Conservation (phyloP, 2,329 filamentous ascomycete genomes). For the Trichoderma cornu-damae region DNA sequence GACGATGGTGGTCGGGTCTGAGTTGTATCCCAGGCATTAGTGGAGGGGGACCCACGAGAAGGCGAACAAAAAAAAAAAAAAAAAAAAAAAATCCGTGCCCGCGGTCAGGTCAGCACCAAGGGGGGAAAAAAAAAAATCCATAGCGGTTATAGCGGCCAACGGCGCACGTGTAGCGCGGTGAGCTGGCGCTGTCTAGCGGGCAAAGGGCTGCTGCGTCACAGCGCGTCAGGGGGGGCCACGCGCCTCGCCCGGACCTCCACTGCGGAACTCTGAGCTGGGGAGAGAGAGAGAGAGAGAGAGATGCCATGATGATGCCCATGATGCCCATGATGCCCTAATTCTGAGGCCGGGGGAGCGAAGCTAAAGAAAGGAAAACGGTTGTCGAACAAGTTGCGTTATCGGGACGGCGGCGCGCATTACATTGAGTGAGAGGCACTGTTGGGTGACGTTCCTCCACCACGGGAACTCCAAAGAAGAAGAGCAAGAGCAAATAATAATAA, state of each 20-base stretch:
- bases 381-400: no score
- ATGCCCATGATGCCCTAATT: no score
- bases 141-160: slow-evolving; percentile 5
- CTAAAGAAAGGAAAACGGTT: neutral
- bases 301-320: no score
- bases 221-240: slow-evolving; percentile 12
- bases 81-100: no score
- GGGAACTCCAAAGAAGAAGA: no score
- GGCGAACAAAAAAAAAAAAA: slow-evolving; percentile 1
- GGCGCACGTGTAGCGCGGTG: neutral
- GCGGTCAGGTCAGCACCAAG: neutral
- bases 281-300: no score
- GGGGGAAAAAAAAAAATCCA: neutral
- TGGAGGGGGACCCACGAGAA: slow-evolving; percentile 14
- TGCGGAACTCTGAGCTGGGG: neutral
- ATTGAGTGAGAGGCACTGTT: neutral
- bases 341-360: no score
- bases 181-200: slow-evolving; percentile 11
- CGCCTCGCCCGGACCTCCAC: slow-evolving; percentile 2
- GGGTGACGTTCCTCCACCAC: no score
- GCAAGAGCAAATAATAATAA: no score
- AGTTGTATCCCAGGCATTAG: slow-evolving; percentile 16
- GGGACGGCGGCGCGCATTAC: neutral
- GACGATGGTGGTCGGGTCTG: slow-evolving; percentile 20
- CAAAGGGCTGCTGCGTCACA: slow-evolving; percentile 11